These are phyloP conservation scores for Coemansia sp. DNA, from an alignment of 192 early-diverging fungal species.

Conservation along the genomic window DNA sequence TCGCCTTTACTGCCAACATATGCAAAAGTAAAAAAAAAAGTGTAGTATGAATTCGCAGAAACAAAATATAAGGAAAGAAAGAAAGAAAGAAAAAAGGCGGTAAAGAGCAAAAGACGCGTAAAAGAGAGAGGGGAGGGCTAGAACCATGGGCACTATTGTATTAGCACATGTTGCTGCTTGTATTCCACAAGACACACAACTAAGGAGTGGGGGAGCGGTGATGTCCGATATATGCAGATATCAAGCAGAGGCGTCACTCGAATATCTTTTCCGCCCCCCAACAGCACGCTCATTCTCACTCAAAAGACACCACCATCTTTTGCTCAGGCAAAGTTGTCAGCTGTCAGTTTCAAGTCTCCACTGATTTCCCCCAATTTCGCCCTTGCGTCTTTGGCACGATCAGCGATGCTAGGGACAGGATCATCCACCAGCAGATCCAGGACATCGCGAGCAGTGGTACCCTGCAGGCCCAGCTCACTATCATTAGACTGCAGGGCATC, in stretches of 20 bases:
- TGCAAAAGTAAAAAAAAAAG: background rate
- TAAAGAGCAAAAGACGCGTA: background rate
- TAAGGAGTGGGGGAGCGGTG: background rate
- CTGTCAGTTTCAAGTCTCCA: background rate
- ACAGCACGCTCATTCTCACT: background rate
- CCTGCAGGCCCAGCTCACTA: background rate
- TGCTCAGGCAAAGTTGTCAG: background rate
- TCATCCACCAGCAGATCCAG: constrained; percentile 43
- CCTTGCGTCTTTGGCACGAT: constrained; percentile 46
- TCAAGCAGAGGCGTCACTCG: background rate
- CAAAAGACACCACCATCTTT: background rate
- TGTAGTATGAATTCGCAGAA: background rate
- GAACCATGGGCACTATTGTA: background rate
- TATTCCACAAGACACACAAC: background rate
- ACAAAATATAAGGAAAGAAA: background rate
- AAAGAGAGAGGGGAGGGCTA: background rate
- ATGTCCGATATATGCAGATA: background rate
- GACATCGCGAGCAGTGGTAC: constrained; percentile 8
- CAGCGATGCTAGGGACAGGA: constrained; percentile 58
- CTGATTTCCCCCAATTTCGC: background rate
- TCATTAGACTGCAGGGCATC: background rate
- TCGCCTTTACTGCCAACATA: background rate
- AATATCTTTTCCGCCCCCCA: background rate
- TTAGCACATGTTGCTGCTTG: background rate
- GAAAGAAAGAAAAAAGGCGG: background rate